Evolutionary conservation across 495 filamentous ascomycete species (phyloP).

Genomic region (Penicillium coprophilum): DNA sequence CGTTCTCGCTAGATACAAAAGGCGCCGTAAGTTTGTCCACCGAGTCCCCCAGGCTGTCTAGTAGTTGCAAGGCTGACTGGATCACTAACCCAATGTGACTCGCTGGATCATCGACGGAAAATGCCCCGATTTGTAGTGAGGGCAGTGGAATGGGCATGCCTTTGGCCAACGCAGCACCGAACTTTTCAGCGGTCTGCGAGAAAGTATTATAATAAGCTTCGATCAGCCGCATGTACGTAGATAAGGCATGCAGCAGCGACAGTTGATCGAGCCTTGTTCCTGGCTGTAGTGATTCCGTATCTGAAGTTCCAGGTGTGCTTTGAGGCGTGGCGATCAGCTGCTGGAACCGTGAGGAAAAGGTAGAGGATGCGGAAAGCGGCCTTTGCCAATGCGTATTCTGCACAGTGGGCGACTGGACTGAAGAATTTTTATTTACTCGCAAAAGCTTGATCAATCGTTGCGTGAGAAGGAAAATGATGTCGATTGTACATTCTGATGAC

Average conservation of each 20-base stretch:
- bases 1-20: conserved; percentile 33
- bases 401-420: no score
- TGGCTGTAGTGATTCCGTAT: no score
- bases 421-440: no score
- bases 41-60: conserved; percentile 3
- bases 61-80: conserved; percentile 6
- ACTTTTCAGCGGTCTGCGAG: background rate
- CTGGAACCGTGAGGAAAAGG: no score
- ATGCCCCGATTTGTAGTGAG: conserved; percentile 2
- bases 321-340: no score
- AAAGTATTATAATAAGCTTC: background rate
- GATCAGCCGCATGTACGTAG: background rate
- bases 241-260: background rate
- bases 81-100: conserved; percentile 5
- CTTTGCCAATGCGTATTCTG: no score
- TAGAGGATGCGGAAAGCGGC: no score
- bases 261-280: background rate
- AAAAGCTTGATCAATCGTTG: no score
- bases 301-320: no score
- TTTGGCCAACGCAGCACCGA: background rate
- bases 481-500: no score
- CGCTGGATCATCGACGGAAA: conserved; percentile 1
- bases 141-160: background rate
- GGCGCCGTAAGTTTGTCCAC: conserved; percentile 33
- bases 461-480: no score